Conservation (phyloP, 2,329 filamentous ascomycete species). For the Nothophaeocryptopus gaeumannii region DNA sequence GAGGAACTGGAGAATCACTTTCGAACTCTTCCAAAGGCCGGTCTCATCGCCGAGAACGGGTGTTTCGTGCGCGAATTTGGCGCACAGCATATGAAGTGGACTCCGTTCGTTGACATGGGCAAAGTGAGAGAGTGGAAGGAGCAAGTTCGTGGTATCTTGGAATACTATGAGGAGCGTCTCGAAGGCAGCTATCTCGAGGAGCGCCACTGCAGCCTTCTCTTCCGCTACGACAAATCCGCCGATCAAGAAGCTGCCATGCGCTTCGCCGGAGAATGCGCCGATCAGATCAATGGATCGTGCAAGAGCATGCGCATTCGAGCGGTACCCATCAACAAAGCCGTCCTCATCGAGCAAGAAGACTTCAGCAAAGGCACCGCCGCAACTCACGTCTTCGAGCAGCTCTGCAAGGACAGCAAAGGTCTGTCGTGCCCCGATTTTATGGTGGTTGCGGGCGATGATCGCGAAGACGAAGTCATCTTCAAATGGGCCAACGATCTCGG, state of each 20-base stretch:
- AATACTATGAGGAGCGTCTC: conserved; percentile 85
- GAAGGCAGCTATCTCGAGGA: conserved; percentile 86
- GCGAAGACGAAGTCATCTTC: conserved; percentile 92
- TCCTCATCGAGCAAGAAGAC: conserved; percentile 79
- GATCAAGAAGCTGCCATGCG: conserved; percentile 72
- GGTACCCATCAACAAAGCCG: conserved; percentile 69
- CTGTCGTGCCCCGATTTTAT: conserved; percentile 68
- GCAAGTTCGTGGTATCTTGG: conserved; percentile 75
- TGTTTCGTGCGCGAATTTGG: conserved; percentile 78
- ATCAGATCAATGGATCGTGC: conserved; percentile 92
- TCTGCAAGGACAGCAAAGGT: conserved; percentile 25
- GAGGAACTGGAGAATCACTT: conserved; percentile 87
- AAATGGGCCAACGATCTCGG: conserved; percentile 82
- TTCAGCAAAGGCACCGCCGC: conserved; percentile 87
- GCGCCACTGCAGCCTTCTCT: conserved; percentile 85
- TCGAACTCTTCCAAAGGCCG: conserved; percentile 75
- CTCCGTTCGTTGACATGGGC: conserved; percentile 68
- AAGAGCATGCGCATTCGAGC: conserved; percentile 80
- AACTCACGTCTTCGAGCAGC: conserved; percentile 63
- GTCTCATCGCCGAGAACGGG: conserved; percentile 91
- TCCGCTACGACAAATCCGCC: conserved; percentile 81
- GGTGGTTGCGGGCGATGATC: conserved; percentile 83
- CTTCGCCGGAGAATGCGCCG: conserved; percentile 84
- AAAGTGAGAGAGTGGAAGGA: conserved; percentile 77
- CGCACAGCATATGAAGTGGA: conserved; percentile 61